Evolutionary conservation across 73 alveolate genomes (phyloP), one percentile per base, ranked within the genome.

Genomic region (Uronychia setigera): DNA sequence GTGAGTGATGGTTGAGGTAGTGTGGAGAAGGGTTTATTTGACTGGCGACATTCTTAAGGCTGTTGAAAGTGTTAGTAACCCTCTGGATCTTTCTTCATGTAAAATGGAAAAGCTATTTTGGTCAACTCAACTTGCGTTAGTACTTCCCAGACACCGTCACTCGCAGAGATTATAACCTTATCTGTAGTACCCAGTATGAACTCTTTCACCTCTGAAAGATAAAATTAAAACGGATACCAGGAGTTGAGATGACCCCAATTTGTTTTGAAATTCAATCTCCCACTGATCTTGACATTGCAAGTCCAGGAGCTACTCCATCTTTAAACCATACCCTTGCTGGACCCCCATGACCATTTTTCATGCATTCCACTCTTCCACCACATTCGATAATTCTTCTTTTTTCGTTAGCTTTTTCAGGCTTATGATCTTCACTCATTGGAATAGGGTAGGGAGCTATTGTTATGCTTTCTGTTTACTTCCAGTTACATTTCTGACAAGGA

Each of bases 251-350:
- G 29, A 90, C 93, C 30, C 95, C 95, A 77, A 81, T 58, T 67
- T 80, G 82, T 76, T 90, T 83, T 0, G 95, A 85, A 76, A 83
- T 85, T 1, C 33, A 32, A 80, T 90, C 95, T 0, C 95, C 95
- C 19, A 90, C 78, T 35, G 86, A 83, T 32, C 95, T 83, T 67
- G 93, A 85, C 59, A 90, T 76, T 0, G 93, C 77, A 29, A 90
- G 75, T 0, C 91, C 95, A 27, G 92, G 95, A 0, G 34, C 35
- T 33, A 85, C 95, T 84, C 87, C 86, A 60, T 90, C 89, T 90
- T 81, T 85, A 26, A 84, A 87, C 78, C 83, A 90, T 33, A 90
- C 85, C 33, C 95, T 32, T 74, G 57, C 83, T 58, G 84, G 83
- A 9, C 95, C 95, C 28, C 83, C 89, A 32, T 79, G 88, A 58